These are phyloP conservation scores for Bullera alba DNA, from an alignment of 768 basidiomycete species.

Conservation along the genomic window DNA sequence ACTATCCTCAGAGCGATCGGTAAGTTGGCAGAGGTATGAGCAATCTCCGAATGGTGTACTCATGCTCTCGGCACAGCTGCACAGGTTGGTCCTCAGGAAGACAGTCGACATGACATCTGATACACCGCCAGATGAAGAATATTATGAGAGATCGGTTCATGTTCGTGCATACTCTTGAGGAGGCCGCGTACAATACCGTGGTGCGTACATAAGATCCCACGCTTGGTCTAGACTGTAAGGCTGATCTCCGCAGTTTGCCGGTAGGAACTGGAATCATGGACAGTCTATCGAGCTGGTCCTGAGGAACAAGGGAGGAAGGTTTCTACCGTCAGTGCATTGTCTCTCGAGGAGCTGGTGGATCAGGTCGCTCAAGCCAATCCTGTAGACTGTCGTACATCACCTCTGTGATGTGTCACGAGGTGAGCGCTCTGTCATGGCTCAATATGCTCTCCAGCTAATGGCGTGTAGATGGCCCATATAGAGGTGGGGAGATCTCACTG, in stretches of 20 bases:
- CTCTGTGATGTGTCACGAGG: slow-evolving; percentile 45
- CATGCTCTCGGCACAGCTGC: slow-evolving; percentile 12
- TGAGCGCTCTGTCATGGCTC: slow-evolving; percentile 8
- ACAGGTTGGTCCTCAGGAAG: slow-evolving; percentile 7
- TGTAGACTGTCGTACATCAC: slow-evolving; percentile 34
- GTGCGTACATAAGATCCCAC: slow-evolving; percentile 11
- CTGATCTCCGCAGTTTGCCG: slow-evolving; percentile 31
- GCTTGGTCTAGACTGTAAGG: slow-evolving; percentile 5
- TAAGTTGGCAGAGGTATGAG: slow-evolving; percentile 12
- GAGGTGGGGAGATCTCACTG: slow-evolving; percentile 9
- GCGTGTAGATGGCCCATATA: slow-evolving; percentile 33
- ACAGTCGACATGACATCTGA: background rate
- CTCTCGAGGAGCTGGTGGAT: background rate
- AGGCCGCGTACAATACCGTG: slow-evolving; percentile 38
- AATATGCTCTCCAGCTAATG: background rate
- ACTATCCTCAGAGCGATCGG: slow-evolving; percentile 37
- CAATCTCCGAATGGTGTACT: background rate
- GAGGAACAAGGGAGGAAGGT: slow-evolving; percentile 25
- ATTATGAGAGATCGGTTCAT: slow-evolving; percentile 42
- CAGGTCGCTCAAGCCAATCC: background rate
- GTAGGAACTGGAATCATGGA: slow-evolving; percentile 45
- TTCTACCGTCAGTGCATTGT: slow-evolving; percentile 37
- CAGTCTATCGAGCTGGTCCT: slow-evolving; percentile 39
- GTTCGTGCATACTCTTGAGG: slow-evolving; percentile 40
- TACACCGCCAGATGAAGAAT: slow-evolving; percentile 34